Percentiles rank a stretch among this genome's conserved stretches.
These are phyloP conservation scores for Zea mays DNA, from an alignment of 176 grass and related monocot species.

Conservation along the genomic window DNA sequence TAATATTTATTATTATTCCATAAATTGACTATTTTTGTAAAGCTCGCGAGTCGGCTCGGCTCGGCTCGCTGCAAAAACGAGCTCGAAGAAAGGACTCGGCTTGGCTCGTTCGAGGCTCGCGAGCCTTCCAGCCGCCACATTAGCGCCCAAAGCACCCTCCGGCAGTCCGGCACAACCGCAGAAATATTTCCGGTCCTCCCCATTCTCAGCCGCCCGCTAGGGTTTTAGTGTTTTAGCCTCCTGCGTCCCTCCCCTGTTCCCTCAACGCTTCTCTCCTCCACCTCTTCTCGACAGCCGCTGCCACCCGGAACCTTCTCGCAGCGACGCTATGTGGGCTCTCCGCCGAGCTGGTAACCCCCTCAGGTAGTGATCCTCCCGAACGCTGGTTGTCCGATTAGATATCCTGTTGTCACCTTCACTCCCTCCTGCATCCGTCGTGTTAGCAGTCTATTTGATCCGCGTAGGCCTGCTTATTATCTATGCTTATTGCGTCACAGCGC, in stretches of 20 bases:
- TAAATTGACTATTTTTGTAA: too few species aligned
- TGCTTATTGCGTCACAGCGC: neutral
- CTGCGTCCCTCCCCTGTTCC: neutral
- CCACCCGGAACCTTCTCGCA: neutral
- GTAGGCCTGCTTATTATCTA: neutral
- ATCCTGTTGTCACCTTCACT: neutral
- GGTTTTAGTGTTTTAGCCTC: conserved; percentile 47
- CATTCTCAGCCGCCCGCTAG: conserved; percentile 16
- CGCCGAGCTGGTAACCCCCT: conserved; percentile 50
- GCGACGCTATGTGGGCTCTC: conserved; percentile 61
- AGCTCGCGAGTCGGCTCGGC: too few species aligned
- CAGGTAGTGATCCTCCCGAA: conserved; percentile 41
- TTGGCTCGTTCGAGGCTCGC: too few species aligned
- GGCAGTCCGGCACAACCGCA: too few species aligned
- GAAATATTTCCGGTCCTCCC: neutral
- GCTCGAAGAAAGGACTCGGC: too few species aligned
- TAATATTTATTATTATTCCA: too few species aligned
- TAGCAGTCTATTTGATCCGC: neutral
- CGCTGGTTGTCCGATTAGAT: neutral
- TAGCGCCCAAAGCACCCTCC: too few species aligned
- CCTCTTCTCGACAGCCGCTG: neutral
- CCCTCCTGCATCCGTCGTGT: neutral
- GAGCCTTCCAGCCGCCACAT: too few species aligned
- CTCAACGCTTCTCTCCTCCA: neutral
- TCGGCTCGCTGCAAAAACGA: too few species aligned